A percentile compares a stretch with the other conserved stretches of the same genome.
Conservation (phyloP, 2,329 filamentous ascomycete genomes). For the Periconia sp. region DNA sequence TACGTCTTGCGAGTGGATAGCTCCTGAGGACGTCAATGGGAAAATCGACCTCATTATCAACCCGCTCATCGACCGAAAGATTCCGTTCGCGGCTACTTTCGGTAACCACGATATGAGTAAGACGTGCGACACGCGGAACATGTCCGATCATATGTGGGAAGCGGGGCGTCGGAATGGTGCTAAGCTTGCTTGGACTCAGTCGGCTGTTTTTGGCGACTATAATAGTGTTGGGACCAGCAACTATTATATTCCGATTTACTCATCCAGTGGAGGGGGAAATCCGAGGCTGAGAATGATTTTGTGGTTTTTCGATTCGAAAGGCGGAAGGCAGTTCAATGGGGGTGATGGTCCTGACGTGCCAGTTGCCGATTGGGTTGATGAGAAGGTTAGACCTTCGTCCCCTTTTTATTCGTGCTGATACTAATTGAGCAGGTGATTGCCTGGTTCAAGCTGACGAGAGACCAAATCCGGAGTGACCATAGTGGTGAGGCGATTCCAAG, state of each 20-base stretch:
- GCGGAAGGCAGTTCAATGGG: conserved; percentile 26
- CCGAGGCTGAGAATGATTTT: conserved; percentile 57
- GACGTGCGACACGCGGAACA: conserved; percentile 28
- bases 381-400: conserved; percentile 24
- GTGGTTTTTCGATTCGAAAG: conserved; percentile 71
- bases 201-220: conserved; percentile 47
- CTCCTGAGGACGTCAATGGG: conserved; percentile 18
- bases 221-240: conserved; percentile 53
- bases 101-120: conserved; percentile 68
- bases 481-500: conserved; percentile 51
- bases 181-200: conserved; percentile 47
- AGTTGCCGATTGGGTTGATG: conserved; percentile 24
- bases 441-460: conserved; percentile 31
- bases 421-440: conserved; percentile 24
- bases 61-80: conserved; percentile 59
- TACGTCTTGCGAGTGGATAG: conserved; percentile 65
- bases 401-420: background rate
- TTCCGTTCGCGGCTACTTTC: conserved; percentile 72
- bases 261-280: conserved; percentile 36
- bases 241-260: conserved; percentile 61
- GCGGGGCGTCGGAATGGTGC: conserved; percentile 58
- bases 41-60: conserved; percentile 31
- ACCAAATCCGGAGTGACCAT: conserved; percentile 30
- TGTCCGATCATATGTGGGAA: conserved; percentile 33
- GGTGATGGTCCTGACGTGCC: conserved; percentile 21